Evolutionary conservation across 2,329 filamentous ascomycete species (phyloP), one percentile per base, ranked within the genome.

Genomic region (Ceratocystis lukuohia): DNA sequence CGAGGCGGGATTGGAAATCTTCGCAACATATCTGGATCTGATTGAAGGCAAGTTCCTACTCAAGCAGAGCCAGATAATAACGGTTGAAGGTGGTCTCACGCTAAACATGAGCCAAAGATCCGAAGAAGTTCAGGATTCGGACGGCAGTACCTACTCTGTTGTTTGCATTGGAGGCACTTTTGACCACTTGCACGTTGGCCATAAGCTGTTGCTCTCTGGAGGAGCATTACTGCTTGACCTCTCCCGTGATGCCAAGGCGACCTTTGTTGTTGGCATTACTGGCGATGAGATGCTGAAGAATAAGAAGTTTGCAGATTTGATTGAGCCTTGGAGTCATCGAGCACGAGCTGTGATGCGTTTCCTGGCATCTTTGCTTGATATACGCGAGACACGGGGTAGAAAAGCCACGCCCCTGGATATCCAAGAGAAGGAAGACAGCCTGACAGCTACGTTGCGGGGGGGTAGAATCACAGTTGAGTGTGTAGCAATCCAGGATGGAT

Each of bases 121-220:
- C 12, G 20, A 56, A 61, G 17, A 25, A 44, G 12, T 7, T 15
- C 10, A 61, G 22, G 20, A 41, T n/a, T n/a, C 50, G 2, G 41
- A 41, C 22, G 28, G 48, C 15, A 17, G 28, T 22, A 64, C 57
- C 6, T 68, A 66, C 41, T n/a, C 30, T 7, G 63, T 68, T 12
- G 88, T 95, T 62, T 89, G 88, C 64, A 84, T 97, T 12, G 94
- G 93, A 37, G 94, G 94, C 8, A 99, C 94, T 0, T 99, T 97
- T 76, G 94, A 99, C 74, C 91, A 97, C 75, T 82, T 99, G 25
- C 94, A 99, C 74, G 86, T 89, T 3, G 94, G 94, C 5, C 94
- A 99, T 78, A 99, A 97, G 76, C 80, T 97, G n/a, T 82, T 99
- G 22, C 83, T 99, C 22, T 91, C 92, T n/a, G 92, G 92, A 69